These are phyloP conservation scores for Limnomonas spitsbergensis DNA, from an alignment of 139 green algal species.

Conservation along the genomic window DNA sequence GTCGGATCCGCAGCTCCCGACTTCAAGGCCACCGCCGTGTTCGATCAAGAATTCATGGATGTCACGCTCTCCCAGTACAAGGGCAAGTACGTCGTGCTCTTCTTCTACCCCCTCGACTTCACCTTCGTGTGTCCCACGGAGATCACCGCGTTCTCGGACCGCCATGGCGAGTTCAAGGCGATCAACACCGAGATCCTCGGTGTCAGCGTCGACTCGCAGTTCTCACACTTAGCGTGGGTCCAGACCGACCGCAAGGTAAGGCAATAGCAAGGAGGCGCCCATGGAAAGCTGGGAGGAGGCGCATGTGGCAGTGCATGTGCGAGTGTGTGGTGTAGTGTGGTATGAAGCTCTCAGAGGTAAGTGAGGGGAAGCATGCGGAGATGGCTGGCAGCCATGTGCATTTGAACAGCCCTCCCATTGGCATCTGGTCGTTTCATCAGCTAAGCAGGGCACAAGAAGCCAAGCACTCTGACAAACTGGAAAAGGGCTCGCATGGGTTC, in stretches of 20 bases:
- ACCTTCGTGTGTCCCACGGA: constrained; percentile 82
- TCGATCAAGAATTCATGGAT: constrained; percentile 86
- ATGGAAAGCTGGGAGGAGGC: constrained; percentile 15
- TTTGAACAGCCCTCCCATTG: too few relatives aligned
- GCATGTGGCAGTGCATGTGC: too few relatives aligned
- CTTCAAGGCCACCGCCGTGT: constrained; percentile 81
- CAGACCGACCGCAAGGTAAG: constrained; percentile 82
- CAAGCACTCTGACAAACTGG: too few relatives aligned
- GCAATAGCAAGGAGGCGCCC: too few relatives aligned
- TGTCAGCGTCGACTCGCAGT: constrained; percentile 90
- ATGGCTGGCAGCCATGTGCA: too few relatives aligned
- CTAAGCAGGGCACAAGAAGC: too few relatives aligned
- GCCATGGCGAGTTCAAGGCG: constrained; percentile 80
- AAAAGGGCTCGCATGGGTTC: too few relatives aligned
- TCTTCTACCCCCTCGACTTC: constrained; percentile 69
- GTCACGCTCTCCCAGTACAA: constrained; percentile 86
- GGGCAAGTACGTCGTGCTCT: constrained; percentile 85
- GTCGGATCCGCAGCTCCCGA: constrained; percentile 84
- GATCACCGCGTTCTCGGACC: constrained; percentile 96
- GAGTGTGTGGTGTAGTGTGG: too few relatives aligned
- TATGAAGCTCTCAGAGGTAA: too few relatives aligned
- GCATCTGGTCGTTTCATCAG: too few relatives aligned
- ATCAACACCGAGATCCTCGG: constrained; percentile 55
- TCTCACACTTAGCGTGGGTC: constrained; percentile 97
- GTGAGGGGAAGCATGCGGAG: too few relatives aligned